Evolutionary conservation across 176 grass and related monocot genomes (phyloP), one percentile per base, ranked within the genome.

Genomic region (Saccharum officinarum): DNA sequence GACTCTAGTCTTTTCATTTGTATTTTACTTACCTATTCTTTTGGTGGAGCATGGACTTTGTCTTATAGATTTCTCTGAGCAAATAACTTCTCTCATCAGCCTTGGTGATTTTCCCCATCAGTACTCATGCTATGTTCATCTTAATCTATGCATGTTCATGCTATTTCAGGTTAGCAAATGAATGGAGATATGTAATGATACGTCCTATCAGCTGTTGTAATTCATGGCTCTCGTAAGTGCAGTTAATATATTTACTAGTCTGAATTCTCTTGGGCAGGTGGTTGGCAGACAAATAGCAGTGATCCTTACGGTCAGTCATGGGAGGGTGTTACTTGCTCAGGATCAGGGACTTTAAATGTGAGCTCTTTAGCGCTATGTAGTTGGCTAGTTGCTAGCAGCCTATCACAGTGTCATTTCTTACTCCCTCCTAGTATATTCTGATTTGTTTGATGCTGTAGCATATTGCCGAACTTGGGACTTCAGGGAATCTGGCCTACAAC

Each of bases 251-350:
- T 98, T 95, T 62, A 89, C 85, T 45, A 93, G 87, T 83, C 80
- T 98, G 73, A 95, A 98, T 94, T 98, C 96, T 71, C 89, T 93
- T 23, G 80, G 91, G 9, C 88, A 94, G 42, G 52, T 23, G 85
- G 91, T 28, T 98, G 96, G 96, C 85, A 88, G 49, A 71, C 75
- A 57, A 95, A 68, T 84, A 89, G 88, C 15, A 93, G 93, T 30
- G 93, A 98, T 67, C 96, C 96, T 10, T 98, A 91, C 37, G 89
- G 91, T 8, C 73, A 95, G 74, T 87, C 89, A 63, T 98, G 96
- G 95, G 45, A 80, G 25, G 95, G 95, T 7, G 67, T 98, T 64
- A 87, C 77, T 77, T 98, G 93, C 89, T 92, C 91, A 75, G 89
- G 87, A 84, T 93, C 91, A 50, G 78, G 26, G 93, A 95, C 33